A percentile compares a stretch with the other conserved stretches of the same genome.
Conservation (phyloP, 345 rosid genomes). For the Cardamine occulta region DNA sequence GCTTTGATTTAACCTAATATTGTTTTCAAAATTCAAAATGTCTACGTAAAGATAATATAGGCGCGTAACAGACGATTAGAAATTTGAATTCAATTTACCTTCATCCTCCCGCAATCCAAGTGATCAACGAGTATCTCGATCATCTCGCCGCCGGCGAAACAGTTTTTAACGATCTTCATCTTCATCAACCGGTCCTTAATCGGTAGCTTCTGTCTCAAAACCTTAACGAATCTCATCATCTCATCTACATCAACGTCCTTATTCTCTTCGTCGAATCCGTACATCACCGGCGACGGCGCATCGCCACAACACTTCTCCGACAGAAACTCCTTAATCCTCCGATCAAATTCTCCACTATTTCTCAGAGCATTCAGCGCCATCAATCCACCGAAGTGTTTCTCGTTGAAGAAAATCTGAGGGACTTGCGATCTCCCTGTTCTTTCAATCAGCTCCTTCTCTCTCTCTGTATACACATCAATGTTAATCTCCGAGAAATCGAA, state of each 20-base stretch:
- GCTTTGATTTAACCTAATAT: not conserved
- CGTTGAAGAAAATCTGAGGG: conserved; percentile 90
- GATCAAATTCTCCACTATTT: conserved; percentile 67
- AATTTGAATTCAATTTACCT: conserved; percentile 53
- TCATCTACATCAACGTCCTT: conserved; percentile 54
- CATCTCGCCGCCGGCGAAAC: conserved; percentile 82
- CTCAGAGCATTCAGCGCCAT: conserved; percentile 78
- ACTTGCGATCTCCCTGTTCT: conserved; percentile 68
- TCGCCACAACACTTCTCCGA: conserved; percentile 54
- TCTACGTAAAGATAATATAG: not conserved
- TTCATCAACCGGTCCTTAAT: conserved; percentile 81
- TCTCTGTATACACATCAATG: conserved; percentile 68
- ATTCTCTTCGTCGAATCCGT: conserved; percentile 71
- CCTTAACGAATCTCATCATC: conserved; percentile 51
- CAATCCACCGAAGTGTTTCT: conserved; percentile 76
- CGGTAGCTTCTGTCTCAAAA: conserved; percentile 70
- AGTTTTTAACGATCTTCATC: conserved; percentile 88
- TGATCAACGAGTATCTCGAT: conserved; percentile 66
- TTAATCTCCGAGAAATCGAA: conserved; percentile 76
- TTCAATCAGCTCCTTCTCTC: conserved; percentile 66
- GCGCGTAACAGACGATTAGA: conserved; percentile 28
- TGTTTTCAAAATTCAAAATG: not conserved
- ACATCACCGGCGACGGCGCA: conserved; percentile 62
- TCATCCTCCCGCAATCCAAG: conserved; percentile 70
- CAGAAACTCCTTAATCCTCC: conserved; percentile 61